phyloP scores from a whole-genome alignment of 2,329 filamentous ascomycete species.

The Fusarium miscanthi region DNA sequence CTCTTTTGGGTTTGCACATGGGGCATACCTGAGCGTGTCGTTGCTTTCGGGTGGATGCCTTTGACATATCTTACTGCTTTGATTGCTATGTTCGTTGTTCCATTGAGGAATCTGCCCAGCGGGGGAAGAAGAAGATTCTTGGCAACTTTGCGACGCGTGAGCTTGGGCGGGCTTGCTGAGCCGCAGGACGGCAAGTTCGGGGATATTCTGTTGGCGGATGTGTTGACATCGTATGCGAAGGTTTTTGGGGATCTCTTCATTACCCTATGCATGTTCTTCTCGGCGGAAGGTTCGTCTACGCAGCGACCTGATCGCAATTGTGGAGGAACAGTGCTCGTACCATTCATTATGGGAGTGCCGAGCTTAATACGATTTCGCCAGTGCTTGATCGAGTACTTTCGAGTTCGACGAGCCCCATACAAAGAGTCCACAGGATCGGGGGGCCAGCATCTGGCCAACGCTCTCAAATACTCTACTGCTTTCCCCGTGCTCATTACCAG shows the following conservation, averaged over 20 bases:
- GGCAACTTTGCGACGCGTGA: conserved; percentile 79
- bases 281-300: conserved; percentile 76
- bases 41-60: conserved; percentile 85
- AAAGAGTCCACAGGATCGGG: conserved; percentile 75
- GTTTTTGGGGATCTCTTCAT: conserved; percentile 92
- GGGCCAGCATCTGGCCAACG: conserved; percentile 91
- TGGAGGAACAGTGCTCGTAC: conserved; percentile 82
- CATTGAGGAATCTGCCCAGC: conserved; percentile 74
- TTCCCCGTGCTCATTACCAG: conserved; percentile 91
- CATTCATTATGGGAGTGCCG: conserved; percentile 84
- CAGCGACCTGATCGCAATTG: conserved; percentile 83
- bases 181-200: conserved; percentile 92
- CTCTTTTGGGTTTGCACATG: conserved; percentile 87
- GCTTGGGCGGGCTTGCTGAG: conserved; percentile 86
- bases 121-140: conserved; percentile 81
- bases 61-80: conserved; percentile 84
- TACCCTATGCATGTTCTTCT: conserved; percentile 90
- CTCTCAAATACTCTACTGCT: conserved; percentile 91
- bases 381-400: conserved; percentile 87
- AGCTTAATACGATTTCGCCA: conserved; percentile 89
- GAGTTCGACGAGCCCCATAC: conserved; percentile 70
- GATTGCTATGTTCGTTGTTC: conserved; percentile 76
- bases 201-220: conserved; percentile 93
- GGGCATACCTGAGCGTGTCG: conserved; percentile 74
- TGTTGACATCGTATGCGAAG: conserved; percentile 93